These are phyloP conservation scores for Alternaria consortialis DNA, from an alignment of 2,329 filamentous ascomycete species.

Conservation along the genomic window DNA sequence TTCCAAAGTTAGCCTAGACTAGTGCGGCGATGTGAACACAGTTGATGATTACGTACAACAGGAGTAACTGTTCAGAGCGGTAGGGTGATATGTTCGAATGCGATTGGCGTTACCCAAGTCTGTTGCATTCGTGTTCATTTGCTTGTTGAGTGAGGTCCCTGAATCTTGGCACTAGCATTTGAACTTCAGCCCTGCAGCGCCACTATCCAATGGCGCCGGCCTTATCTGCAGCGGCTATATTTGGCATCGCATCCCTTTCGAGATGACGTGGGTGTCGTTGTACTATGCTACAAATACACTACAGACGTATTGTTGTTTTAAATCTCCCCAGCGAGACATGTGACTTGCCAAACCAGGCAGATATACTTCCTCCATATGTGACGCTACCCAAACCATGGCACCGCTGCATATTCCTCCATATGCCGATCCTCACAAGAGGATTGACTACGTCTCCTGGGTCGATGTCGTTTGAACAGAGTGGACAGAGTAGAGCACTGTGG, in stretches of 20 bases:
- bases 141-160: constrained; percentile 27
- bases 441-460: neutral
- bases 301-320: neutral
- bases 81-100: neutral
- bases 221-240: constrained; percentile 13
- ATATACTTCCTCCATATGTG: neutral
- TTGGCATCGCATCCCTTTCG: constrained; percentile 1
- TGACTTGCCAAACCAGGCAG: neutral
- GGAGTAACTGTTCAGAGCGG: constrained; percentile 12
- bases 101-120: constrained; percentile 25
- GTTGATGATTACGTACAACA: constrained; percentile 20
- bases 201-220: constrained; percentile 14
- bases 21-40: constrained; percentile 14
- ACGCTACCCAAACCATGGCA: neutral
- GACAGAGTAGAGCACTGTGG: neutral
- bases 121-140: constrained; percentile 31
- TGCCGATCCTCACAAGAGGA: neutral
- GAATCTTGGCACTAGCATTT: constrained; percentile 32
- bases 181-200: constrained; percentile 7
- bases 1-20: constrained; percentile 21
- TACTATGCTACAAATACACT: neutral
- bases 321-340: neutral
- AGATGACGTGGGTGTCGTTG: neutral
- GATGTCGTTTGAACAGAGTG: neutral
- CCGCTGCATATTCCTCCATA: neutral